These are phyloP conservation scores for Xylaria polymorpha DNA, from an alignment of 2,329 filamentous ascomycete genomes.

Conservation along the genomic window DNA sequence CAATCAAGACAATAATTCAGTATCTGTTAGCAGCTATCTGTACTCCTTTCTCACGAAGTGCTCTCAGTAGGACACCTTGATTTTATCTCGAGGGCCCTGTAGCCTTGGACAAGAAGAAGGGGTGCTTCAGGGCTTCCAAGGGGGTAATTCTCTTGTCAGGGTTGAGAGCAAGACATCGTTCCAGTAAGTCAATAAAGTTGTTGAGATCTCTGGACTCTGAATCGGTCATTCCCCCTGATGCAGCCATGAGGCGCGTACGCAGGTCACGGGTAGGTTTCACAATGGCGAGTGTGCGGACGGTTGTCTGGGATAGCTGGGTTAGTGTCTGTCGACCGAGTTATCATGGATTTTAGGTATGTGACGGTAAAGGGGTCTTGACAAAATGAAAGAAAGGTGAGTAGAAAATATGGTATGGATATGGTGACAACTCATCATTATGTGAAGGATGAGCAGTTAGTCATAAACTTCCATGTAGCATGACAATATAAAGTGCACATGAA, in stretches of 20 bases:
- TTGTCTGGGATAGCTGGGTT: conserved; percentile 62
- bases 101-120: conserved; percentile 74
- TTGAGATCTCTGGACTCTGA: conserved; percentile 81
- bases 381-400: background rate
- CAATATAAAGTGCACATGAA: background rate
- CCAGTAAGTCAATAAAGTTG: conserved; percentile 86
- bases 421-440: background rate
- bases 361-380: background rate
- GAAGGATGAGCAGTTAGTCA: background rate
- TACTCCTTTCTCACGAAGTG: conserved; percentile 10
- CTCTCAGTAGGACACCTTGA: conserved; percentile 20
- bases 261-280: conserved; percentile 84
- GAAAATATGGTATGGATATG: background rate
- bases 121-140: conserved; percentile 85
- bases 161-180: conserved; percentile 88
- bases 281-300: conserved; percentile 73
- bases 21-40: conserved; percentile 1
- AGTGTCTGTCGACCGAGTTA: background rate
- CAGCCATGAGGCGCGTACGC: conserved; percentile 80
- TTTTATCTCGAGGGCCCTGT: conserved; percentile 33
- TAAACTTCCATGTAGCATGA: background rate
- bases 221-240: conserved; percentile 78
- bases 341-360: background rate
- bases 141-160: conserved; percentile 93
- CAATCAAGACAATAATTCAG: conserved; percentile 30